phyloP scores from a whole-genome alignment of 2,329 filamentous ascomycete genomes.

The Daldinia sp. region DNA sequence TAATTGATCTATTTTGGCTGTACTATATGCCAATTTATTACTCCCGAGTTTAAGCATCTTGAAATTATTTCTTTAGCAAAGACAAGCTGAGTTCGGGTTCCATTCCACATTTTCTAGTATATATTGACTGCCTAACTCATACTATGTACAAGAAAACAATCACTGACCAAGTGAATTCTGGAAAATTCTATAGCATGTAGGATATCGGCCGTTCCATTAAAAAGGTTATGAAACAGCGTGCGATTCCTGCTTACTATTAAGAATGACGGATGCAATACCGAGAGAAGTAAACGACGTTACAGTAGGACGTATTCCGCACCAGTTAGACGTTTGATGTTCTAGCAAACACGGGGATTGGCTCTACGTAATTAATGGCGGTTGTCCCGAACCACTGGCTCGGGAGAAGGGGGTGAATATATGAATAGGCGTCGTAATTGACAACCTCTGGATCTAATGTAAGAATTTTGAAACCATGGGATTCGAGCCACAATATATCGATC shows the following conservation, averaged over 20 bases:
- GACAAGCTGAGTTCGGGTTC: too few species aligned
- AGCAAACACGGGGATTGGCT: background rate
- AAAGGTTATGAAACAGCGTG: background rate
- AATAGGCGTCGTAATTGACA: background rate
- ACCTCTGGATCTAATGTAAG: background rate
- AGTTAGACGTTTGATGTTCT: background rate
- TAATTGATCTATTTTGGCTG: too few species aligned
- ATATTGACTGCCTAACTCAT: too few species aligned
- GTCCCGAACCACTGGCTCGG: conserved; percentile 1
- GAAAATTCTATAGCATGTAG: background rate
- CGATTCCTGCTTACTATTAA: background rate
- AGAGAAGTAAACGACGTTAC: background rate
- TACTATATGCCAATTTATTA: too few species aligned
- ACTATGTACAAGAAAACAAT: background rate
- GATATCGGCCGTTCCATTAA: background rate
- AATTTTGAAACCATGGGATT: background rate
- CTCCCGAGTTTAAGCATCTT: too few species aligned
- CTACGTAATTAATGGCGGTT: background rate
- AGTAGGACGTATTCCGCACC: background rate
- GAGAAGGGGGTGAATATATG: background rate
- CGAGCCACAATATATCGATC: too few species aligned
- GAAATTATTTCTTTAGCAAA: too few species aligned
- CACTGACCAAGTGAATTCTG: background rate
- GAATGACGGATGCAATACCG: background rate
- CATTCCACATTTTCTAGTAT: too few species aligned